Conservation (phyloP, 2,329 filamentous ascomycete genomes). For the Pseudogymnoascus sp. region DNA sequence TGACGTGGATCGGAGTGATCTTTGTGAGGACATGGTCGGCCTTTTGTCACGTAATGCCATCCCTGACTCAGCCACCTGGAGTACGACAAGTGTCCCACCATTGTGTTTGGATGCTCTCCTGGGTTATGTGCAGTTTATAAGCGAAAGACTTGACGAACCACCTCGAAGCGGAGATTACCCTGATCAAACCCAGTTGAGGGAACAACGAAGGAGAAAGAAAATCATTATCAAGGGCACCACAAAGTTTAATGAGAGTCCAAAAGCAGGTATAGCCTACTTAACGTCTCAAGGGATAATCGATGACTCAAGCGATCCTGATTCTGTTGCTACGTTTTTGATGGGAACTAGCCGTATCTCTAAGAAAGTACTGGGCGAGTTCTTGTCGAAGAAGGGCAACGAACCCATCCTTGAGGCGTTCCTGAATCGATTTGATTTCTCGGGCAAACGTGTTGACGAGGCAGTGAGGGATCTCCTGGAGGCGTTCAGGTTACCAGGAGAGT, state of each 20-base stretch:
- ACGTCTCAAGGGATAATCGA: conserved; percentile 80
- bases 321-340: conserved; percentile 80
- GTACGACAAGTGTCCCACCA: conserved; percentile 94
- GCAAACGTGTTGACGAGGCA: conserved; percentile 84
- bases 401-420: conserved; percentile 79
- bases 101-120: conserved; percentile 88
- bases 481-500: conserved; percentile 91
- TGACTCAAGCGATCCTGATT: conserved; percentile 64
- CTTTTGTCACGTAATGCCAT: conserved; percentile 89
- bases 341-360: conserved; percentile 86
- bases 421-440: conserved; percentile 78
- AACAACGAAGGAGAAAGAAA: conserved; percentile 74
- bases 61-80: conserved; percentile 96
- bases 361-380: conserved; percentile 81
- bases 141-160: conserved; percentile 72
- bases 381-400: conserved; percentile 88
- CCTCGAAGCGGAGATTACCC: conserved; percentile 60
- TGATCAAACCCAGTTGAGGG: conserved; percentile 56
- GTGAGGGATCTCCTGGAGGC: conserved; percentile 79
- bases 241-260: conserved; percentile 94
- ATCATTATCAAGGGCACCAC: conserved; percentile 80
- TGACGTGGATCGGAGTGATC: conserved; percentile 80
- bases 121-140: conserved; percentile 85
- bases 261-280: conserved; percentile 79
- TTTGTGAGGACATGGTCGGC: conserved; percentile 94